Evolutionary conservation across 2,329 filamentous ascomycete genomes (phyloP).

Genomic region (Lojkania enalia): DNA sequence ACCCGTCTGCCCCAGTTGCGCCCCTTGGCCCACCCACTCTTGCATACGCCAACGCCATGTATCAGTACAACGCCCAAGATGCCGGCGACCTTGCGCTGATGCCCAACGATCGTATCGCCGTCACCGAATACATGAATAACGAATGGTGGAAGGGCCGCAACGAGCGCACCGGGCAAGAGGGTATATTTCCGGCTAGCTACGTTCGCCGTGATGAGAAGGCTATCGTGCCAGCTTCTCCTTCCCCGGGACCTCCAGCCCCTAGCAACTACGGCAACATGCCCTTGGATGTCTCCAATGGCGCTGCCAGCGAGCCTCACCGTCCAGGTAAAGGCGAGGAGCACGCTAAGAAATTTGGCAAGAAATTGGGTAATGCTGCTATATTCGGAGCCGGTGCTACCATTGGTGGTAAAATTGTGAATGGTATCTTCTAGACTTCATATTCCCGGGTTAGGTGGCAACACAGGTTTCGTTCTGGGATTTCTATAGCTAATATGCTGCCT

Average conservation of each 20-base stretch:
- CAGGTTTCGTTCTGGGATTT: too few relatives aligned
- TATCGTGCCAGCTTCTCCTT: constrained; percentile 43
- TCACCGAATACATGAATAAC: constrained; percentile 91
- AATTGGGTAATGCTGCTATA: constrained; percentile 81
- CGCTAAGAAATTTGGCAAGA: constrained; percentile 96
- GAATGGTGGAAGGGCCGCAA: constrained; percentile 97
- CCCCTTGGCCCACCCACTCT: constrained; percentile 60
- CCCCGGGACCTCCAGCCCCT: constrained; percentile 50
- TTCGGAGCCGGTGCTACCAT: constrained; percentile 93
- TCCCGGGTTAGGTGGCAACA: too few relatives aligned
- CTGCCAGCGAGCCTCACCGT: constrained; percentile 47
- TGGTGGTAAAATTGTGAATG: constrained; percentile 86
- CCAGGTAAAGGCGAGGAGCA: constrained; percentile 70
- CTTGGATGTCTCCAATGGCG: constrained; percentile 70
- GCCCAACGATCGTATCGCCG: constrained; percentile 76
- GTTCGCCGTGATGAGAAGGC: constrained; percentile 70
- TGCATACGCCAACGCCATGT: constrained; percentile 77
- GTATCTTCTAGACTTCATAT: constrained; percentile 69
- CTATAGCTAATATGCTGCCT: too few relatives aligned
- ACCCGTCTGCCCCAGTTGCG: constrained; percentile 52
- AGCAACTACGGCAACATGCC: constrained; percentile 74
- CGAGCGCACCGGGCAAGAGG: constrained; percentile 77
- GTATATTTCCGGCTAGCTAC: constrained; percentile 94
- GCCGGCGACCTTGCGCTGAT: constrained; percentile 80
- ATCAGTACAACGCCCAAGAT: constrained; percentile 79